Evolutionary conservation across 257 asterid genomes (phyloP).

Genomic region (Gardenia jasminoides): DNA sequence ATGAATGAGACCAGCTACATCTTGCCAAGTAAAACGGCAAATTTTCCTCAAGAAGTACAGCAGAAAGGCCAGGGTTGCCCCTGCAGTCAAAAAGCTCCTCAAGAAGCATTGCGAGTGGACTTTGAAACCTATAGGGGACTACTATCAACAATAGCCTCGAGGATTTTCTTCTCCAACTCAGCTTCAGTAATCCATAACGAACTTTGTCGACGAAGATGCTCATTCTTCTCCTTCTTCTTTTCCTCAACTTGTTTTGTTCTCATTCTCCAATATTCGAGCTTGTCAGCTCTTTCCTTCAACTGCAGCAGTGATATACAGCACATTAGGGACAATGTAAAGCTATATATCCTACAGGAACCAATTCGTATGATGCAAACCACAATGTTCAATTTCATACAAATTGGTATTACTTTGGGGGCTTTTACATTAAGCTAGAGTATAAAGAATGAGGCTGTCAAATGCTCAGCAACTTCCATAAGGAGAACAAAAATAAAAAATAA

Average conservation of each 20-base stretch:
- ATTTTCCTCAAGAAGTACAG: too few relatives aligned
- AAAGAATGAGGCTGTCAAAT: neutral
- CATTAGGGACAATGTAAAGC: neutral
- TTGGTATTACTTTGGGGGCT: neutral
- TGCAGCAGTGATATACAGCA: slow-evolving; percentile 24
- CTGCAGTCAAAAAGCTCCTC: too few relatives aligned
- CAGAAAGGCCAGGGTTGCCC: too few relatives aligned
- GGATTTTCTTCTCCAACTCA: slow-evolving; percentile 31
- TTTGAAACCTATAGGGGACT: neutral
- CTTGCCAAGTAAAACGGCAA: too few relatives aligned
- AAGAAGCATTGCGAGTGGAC: neutral
- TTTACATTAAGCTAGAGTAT: neutral
- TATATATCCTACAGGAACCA: neutral
- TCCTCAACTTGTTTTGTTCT: slow-evolving; percentile 50
- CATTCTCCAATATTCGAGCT: slow-evolving; percentile 80
- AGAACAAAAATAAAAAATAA: neutral
- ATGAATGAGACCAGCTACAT: too few relatives aligned
- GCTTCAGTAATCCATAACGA: slow-evolving; percentile 61
- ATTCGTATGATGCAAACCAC: neutral
- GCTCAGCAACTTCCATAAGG: neutral
- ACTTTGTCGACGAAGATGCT: slow-evolving; percentile 56
- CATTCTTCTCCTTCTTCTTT: slow-evolving; percentile 52
- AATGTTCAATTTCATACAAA: too few relatives aligned
- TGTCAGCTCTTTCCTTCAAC: slow-evolving; percentile 73
- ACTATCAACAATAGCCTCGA: slow-evolving; percentile 18